phyloP scores from a whole-genome alignment of 1,284 basidiomycete genomes.

The Austroboletus rostrupii region DNA sequence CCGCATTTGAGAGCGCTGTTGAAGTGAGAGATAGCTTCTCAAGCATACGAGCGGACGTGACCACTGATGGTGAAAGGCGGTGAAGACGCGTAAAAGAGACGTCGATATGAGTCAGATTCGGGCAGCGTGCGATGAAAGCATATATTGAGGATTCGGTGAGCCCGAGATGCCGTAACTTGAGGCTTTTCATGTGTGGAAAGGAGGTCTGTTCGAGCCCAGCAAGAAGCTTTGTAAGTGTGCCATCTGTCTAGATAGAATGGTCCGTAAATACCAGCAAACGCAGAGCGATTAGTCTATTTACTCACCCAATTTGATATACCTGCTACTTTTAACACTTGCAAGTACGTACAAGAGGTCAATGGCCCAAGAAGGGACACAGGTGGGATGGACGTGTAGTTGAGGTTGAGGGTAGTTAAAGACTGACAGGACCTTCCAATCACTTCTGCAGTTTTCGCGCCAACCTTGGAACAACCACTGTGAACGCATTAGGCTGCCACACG shows the following conservation, averaged over 20 bases:
- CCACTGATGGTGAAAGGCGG: constrained; percentile 19
- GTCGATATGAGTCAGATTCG: constrained; percentile 53
- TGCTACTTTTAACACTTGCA: constrained; percentile 61
- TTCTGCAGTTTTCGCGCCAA: constrained; percentile 45
- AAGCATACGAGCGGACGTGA: constrained; percentile 28
- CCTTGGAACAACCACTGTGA: constrained; percentile 56
- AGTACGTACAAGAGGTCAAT: constrained; percentile 36
- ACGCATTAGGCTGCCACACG: constrained; percentile 10
- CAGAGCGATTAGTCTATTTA: background rate
- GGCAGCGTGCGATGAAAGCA: constrained; percentile 43
- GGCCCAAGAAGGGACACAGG: constrained; percentile 46
- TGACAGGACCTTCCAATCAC: constrained; percentile 43
- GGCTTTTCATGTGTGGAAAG: constrained; percentile 41
- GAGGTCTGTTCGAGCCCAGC: constrained; percentile 27
- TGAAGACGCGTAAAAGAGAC: constrained; percentile 61
- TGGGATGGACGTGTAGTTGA: constrained; percentile 58
- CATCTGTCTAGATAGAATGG: constrained; percentile 48
- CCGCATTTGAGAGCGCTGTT: constrained; percentile 40
- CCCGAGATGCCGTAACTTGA: constrained; percentile 58
- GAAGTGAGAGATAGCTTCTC: constrained; percentile 64
- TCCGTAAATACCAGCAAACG: background rate
- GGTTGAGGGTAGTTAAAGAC: constrained; percentile 46
- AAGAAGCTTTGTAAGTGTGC: constrained; percentile 47
- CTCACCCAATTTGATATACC: constrained; percentile 59
- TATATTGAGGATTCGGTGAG: constrained; percentile 48